phyloP scores from a whole-genome alignment of 345 rosid genomes.

The Pistacia atlantica region DNA sequence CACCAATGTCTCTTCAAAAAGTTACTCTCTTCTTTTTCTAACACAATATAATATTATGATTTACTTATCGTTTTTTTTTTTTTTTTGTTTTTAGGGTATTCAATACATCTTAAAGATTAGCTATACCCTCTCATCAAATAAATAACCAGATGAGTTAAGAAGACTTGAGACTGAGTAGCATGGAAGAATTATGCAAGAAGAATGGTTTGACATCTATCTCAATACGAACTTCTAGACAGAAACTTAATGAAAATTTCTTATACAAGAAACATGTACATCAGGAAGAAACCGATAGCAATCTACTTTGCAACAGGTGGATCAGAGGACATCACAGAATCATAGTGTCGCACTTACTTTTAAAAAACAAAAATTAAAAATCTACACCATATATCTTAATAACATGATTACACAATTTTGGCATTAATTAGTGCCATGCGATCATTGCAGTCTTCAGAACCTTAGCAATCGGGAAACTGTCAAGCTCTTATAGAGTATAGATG shows the following conservation, averaged over 20 bases:
- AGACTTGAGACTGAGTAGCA: too few relatives aligned
- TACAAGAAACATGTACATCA: neutral
- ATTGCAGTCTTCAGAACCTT: neutral
- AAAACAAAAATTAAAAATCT: neutral
- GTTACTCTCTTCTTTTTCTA: too few relatives aligned
- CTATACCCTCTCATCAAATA: too few relatives aligned
- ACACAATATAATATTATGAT: too few relatives aligned
- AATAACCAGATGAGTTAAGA: too few relatives aligned
- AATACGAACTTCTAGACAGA: neutral
- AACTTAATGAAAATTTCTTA: neutral
- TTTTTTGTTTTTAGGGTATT: too few relatives aligned
- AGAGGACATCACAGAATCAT: neutral
- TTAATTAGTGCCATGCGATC: neutral
- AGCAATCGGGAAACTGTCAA: neutral
- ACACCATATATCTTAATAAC: neutral
- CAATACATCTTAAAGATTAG: too few relatives aligned
- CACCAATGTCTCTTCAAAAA: too few relatives aligned
- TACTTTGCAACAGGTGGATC: neutral
- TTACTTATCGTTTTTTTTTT: too few relatives aligned
- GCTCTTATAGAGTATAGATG: conserved; percentile 11
- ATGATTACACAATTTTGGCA: neutral
- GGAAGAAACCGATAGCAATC: neutral
- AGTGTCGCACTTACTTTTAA: neutral
- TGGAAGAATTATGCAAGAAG: too few relatives aligned
- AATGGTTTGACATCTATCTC: neutral